phyloP scores from a whole-genome alignment of 2,329 filamentous ascomycete species.

The Eurotiales sp. region DNA sequence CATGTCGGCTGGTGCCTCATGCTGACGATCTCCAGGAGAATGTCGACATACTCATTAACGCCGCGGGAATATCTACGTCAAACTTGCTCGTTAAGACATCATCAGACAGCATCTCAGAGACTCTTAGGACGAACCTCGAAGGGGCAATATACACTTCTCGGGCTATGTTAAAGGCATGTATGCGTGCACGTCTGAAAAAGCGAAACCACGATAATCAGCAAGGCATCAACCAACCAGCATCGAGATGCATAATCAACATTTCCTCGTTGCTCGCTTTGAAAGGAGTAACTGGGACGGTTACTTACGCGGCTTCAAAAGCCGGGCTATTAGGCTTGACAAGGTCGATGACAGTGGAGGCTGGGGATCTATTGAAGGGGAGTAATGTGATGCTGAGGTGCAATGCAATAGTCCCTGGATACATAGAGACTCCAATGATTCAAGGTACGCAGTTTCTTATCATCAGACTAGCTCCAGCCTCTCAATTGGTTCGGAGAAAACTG shows the following conservation, averaged over 20 bases:
- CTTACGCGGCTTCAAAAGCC: constrained; percentile 77
- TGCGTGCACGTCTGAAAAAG: constrained; percentile 28
- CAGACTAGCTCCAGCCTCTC: neutral
- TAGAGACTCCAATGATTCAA: constrained; percentile 74
- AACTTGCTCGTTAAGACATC: constrained; percentile 58
- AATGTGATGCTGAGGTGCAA: constrained; percentile 66
- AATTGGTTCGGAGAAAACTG: neutral
- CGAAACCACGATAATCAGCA: constrained; percentile 41
- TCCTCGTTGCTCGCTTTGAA: constrained; percentile 70
- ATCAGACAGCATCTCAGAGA: constrained; percentile 49
- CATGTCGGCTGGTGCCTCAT: neutral
- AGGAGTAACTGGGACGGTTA: constrained; percentile 65
- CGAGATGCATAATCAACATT: constrained; percentile 77
- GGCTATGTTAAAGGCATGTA: constrained; percentile 33
- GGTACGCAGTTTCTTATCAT: constrained; percentile 2
- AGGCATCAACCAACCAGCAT: constrained; percentile 43
- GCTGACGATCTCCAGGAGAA: constrained; percentile 22
- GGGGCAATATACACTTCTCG: constrained; percentile 40
- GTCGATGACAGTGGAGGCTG: constrained; percentile 32
- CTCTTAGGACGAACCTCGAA: constrained; percentile 68
- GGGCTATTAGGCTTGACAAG: constrained; percentile 62
- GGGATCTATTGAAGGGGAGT: constrained; percentile 54
- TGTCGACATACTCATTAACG: constrained; percentile 68
- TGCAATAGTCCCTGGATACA: constrained; percentile 77
- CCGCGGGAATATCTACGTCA: constrained; percentile 68